Percentiles rank a stretch among this genome's conserved stretches.
phyloP scores from a whole-genome alignment of 805 yeast genomes.

The Monosporozyma yasuniensis region DNA sequence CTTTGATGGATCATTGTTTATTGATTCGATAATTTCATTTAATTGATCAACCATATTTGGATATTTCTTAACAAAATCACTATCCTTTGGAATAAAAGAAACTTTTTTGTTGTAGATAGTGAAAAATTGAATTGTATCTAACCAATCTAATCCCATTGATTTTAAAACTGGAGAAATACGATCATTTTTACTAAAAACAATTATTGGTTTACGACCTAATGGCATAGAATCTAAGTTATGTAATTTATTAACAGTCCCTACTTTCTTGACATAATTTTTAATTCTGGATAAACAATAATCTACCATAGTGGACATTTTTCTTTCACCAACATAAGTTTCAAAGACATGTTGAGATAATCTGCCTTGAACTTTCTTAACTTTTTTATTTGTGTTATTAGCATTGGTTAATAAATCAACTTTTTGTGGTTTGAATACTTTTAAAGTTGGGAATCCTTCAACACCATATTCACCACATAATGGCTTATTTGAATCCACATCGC shows the following conservation, averaged over 20 bases:
- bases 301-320: slow-evolving; percentile 46
- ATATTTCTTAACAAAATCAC: slow-evolving; percentile 8
- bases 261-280: slow-evolving; percentile 55
- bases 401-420: slow-evolving; percentile 31
- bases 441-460: slow-evolving; percentile 76
- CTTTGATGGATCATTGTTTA: slow-evolving; percentile 5
- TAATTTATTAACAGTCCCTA: slow-evolving; percentile 32
- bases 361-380: background rate
- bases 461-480: slow-evolving; percentile 56
- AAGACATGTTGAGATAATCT: slow-evolving; percentile 34
- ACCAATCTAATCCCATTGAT: slow-evolving; percentile 61
- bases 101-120: slow-evolving; percentile 29
- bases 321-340: slow-evolving; percentile 54
- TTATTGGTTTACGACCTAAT: slow-evolving; percentile 26
- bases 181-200: slow-evolving; percentile 46
- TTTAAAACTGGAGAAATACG: slow-evolving; percentile 49
- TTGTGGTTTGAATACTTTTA: slow-evolving; percentile 76
- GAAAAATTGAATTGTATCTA: slow-evolving; percentile 43
- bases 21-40: slow-evolving; percentile 9
- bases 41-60: slow-evolving; percentile 19
- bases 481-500: slow-evolving; percentile 64
- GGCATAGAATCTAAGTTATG: slow-evolving; percentile 14
- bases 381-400: slow-evolving; percentile 1
- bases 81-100: slow-evolving; percentile 6
- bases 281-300: slow-evolving; percentile 49